Conservation (phyloP, 73 alveolate genomes). For the Stentor coeruleus region DNA sequence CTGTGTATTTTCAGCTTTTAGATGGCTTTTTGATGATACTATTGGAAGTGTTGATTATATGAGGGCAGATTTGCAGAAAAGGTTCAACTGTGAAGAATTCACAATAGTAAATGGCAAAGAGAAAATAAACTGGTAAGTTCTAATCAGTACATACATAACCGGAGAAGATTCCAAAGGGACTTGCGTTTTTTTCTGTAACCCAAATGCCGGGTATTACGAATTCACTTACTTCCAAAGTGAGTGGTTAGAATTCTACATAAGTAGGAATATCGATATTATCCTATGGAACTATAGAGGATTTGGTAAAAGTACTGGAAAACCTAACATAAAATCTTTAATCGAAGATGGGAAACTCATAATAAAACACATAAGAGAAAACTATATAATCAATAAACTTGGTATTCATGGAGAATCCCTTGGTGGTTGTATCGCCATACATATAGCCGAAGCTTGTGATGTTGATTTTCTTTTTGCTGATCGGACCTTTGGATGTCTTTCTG, state of each 20-base stretch:
- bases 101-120: background rate
- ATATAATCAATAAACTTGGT: slow-evolving; percentile 40
- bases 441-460: slow-evolving; percentile 43
- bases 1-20: too few species aligned
- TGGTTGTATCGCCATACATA: slow-evolving; percentile 68
- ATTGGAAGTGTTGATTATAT: slow-evolving; percentile 33
- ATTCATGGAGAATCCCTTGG: slow-evolving; percentile 77
- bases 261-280: slow-evolving; percentile 67
- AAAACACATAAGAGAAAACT: slow-evolving; percentile 13
- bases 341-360: slow-evolving; percentile 64
- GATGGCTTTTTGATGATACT: slow-evolving; percentile 23
- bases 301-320: slow-evolving; percentile 74
- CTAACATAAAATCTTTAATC: slow-evolving; percentile 39
- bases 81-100: background rate
- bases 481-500: slow-evolving; percentile 53
- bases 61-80: slow-evolving; percentile 25
- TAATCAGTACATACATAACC: background rate
- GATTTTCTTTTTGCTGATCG: slow-evolving; percentile 73
- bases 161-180: slow-evolving; percentile 44
- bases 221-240: background rate
- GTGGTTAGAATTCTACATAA: slow-evolving; percentile 40
- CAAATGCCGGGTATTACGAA: slow-evolving; percentile 34
- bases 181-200: slow-evolving; percentile 36
- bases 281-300: slow-evolving; percentile 81
- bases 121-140: background rate